Percentiles rank a stretch among this genome's conserved stretches.
Conservation (phyloP, 208 protist species). For the Trypanosoma lewisi region DNA sequence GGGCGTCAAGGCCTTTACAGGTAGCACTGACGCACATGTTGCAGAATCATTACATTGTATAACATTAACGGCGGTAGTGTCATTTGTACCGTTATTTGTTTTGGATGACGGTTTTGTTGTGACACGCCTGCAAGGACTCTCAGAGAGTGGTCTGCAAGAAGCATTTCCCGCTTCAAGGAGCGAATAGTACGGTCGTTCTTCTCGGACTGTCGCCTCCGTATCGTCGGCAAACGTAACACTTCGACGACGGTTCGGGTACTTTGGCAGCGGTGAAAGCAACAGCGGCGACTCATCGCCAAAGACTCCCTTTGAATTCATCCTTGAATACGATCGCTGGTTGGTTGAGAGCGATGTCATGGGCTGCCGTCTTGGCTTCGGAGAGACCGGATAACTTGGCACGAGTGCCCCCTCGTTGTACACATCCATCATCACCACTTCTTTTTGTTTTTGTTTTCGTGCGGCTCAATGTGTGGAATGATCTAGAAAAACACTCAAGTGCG, state of each 20-base stretch:
- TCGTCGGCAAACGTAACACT: slow-evolving; percentile 83
- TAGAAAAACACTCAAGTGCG: too few species aligned
- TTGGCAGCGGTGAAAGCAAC: slow-evolving; percentile 76
- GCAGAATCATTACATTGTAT: not conserved
- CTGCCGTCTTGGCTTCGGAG: slow-evolving; percentile 68
- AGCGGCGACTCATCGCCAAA: slow-evolving; percentile 59
- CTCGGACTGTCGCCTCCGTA: slow-evolving; percentile 33
- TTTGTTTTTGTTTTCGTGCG: too few species aligned
- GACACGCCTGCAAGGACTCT: slow-evolving; percentile 2
- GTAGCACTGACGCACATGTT: not conserved
- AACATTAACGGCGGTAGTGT: slow-evolving; percentile 1
- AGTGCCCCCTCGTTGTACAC: slow-evolving; percentile 10
- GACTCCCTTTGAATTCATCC: slow-evolving; percentile 48
- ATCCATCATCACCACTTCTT: not conserved
- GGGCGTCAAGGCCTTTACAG: slow-evolving; percentile 30
- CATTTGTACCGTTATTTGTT: slow-evolving; percentile 12
- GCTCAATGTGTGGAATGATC: too few species aligned
- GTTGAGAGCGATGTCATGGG: slow-evolving; percentile 54
- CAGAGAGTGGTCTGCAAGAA: slow-evolving; percentile 10
- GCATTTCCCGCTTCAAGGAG: slow-evolving; percentile 27
- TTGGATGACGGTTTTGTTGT: slow-evolving; percentile 1
- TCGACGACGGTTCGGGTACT: slow-evolving; percentile 65
- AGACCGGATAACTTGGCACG: slow-evolving; percentile 34
- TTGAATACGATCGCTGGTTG: slow-evolving; percentile 87
- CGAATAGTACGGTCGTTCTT: slow-evolving; percentile 80